Percentiles rank a stretch among this genome's conserved stretches.
phyloP scores from a whole-genome alignment of 148 eudicot species.

The Hydrangea macrophylla region DNA sequence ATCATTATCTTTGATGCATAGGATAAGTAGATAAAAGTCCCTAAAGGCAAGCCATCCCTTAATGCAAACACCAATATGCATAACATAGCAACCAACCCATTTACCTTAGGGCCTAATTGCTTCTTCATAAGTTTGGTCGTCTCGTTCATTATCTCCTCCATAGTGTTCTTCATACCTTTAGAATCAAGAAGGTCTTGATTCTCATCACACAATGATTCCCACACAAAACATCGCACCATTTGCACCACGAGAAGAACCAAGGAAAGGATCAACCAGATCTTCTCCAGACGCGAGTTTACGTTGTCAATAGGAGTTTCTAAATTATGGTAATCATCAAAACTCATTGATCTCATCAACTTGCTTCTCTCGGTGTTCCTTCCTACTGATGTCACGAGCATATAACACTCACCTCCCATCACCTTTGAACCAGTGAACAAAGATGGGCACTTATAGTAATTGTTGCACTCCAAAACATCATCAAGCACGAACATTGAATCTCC shows the following conservation, averaged over 20 bases:
- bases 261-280: slow-evolving; percentile 9
- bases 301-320: slow-evolving; percentile 1
- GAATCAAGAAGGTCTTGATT: slow-evolving; percentile 10
- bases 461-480: background rate
- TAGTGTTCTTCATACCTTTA: slow-evolving; percentile 12
- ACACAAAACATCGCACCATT: background rate
- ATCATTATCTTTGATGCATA: slow-evolving; percentile 4
- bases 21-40: slow-evolving; percentile 5
- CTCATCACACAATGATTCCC: background rate
- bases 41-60: slow-evolving; percentile 14
- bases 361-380: slow-evolving; percentile 10
- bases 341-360: slow-evolving; percentile 11
- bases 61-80: slow-evolving; percentile 8
- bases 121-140: background rate
- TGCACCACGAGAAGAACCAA: slow-evolving; percentile 7
- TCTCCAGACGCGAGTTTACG: slow-evolving; percentile 1
- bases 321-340: background rate
- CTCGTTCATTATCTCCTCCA: slow-evolving; percentile 18
- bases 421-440: slow-evolving; percentile 9
- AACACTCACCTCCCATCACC: slow-evolving; percentile 6
- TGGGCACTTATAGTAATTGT: background rate
- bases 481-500: background rate
- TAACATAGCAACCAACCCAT: slow-evolving; percentile 14
- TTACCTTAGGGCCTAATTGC: slow-evolving; percentile 2
- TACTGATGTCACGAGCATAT: slow-evolving; percentile 5